A percentile compares a stretch with the other conserved stretches of the same genome.
phyloP scores from a whole-genome alignment of 306 rosid genomes.

The Delonix regia region DNA sequence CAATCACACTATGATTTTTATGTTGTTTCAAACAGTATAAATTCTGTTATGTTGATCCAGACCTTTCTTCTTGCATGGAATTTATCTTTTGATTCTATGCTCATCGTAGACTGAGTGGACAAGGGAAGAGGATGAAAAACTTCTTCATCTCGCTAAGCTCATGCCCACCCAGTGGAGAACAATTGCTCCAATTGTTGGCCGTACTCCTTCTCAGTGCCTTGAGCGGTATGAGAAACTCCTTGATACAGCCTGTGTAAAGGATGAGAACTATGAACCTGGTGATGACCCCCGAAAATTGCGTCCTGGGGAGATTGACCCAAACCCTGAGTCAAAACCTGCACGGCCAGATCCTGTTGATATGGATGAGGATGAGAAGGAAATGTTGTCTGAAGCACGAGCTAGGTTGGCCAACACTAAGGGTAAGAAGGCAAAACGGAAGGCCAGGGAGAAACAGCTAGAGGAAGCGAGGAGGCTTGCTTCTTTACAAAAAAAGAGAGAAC shows the following conservation, averaged over 20 bases:
- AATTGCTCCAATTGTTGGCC: slow-evolving; percentile 93
- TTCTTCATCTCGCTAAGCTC: slow-evolving; percentile 95
- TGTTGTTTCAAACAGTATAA: neutral
- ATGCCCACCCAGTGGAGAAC: slow-evolving; percentile 99
- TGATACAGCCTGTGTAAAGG: slow-evolving; percentile 94
- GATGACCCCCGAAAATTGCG: slow-evolving; percentile 92
- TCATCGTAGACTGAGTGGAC: slow-evolving; percentile 89
- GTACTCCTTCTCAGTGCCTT: slow-evolving; percentile 91
- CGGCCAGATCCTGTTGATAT: slow-evolving; percentile 97
- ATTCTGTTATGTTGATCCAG: neutral
- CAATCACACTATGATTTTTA: neutral
- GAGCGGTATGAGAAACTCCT: slow-evolving; percentile 93
- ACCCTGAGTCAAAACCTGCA: slow-evolving; percentile 94
- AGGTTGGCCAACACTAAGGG: slow-evolving; percentile 94
- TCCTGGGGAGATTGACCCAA: slow-evolving; percentile 96
- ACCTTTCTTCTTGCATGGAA: slow-evolving; percentile 20
- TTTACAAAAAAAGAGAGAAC: slow-evolving; percentile 90
- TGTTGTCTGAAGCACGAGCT: slow-evolving; percentile 98
- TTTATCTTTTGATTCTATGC: slow-evolving; percentile 3
- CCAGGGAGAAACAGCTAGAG: slow-evolving; percentile 95
- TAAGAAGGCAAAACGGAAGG: slow-evolving; percentile 92
- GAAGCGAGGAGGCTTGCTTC: slow-evolving; percentile 98
- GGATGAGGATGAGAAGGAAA: slow-evolving; percentile 99
- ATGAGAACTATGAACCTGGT: slow-evolving; percentile 88
- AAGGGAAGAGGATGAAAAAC: slow-evolving; percentile 93